These are phyloP conservation scores for Tillandsia fasciculata DNA, from an alignment of 176 grass and related monocot genomes.

Conservation along the genomic window DNA sequence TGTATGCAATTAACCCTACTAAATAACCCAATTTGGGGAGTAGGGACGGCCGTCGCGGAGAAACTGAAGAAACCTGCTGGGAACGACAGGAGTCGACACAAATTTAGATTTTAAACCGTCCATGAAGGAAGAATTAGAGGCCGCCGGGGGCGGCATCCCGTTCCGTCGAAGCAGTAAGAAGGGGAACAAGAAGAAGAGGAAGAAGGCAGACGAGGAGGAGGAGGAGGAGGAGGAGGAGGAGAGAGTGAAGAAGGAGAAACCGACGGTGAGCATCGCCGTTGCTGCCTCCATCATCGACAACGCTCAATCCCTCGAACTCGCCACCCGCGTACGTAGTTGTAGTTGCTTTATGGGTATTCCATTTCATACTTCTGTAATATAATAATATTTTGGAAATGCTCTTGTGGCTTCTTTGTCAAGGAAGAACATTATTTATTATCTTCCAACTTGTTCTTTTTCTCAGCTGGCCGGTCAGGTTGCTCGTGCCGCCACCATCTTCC, in stretches of 20 bases:
- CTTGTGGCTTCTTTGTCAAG: background rate
- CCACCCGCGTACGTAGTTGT: slow-evolving; percentile 57
- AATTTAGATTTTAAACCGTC: background rate
- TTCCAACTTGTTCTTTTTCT: background rate
- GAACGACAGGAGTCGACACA: too few relatives aligned
- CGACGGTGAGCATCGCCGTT: slow-evolving; percentile 72
- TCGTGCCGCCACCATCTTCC: slow-evolving; percentile 70
- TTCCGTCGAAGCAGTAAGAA: background rate
- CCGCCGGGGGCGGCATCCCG: too few relatives aligned
- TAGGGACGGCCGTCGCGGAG: too few relatives aligned
- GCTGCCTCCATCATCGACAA: slow-evolving; percentile 87
- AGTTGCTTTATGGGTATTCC: too few relatives aligned
- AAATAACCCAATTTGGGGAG: too few relatives aligned
- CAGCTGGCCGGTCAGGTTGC: slow-evolving; percentile 93
- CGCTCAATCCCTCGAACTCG: slow-evolving; percentile 84
- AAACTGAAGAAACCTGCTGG: too few relatives aligned
- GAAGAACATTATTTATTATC: background rate
- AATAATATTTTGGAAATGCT: background rate
- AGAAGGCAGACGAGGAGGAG: background rate
- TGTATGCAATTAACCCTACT: too few relatives aligned
- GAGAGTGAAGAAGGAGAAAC: slow-evolving; percentile 21
- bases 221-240: too few relatives aligned
- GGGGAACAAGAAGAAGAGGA: slow-evolving; percentile 31
- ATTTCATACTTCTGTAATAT: too few relatives aligned
- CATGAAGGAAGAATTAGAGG: background rate